phyloP scores from a whole-genome alignment of 2,329 filamentous ascomycete genomes.

The Monosporascus sp. region DNA sequence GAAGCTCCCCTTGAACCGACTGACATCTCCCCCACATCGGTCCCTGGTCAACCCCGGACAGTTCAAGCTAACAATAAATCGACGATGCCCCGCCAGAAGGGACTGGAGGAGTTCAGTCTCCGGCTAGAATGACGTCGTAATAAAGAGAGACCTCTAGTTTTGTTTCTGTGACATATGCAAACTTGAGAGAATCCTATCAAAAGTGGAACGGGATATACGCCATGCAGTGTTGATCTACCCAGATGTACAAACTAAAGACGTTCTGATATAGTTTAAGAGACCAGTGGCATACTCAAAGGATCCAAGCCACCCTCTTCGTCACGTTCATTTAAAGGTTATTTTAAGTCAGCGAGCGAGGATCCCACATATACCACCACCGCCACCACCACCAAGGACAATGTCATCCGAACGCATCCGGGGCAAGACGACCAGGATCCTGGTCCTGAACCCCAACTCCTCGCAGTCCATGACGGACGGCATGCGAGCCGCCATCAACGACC shows the following conservation, averaged over 20 bases:
- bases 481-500: constrained; percentile 39
- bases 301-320: no score
- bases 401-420: constrained; percentile 23
- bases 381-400: constrained; percentile 14
- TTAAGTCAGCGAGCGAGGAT: no score
- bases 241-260: no score
- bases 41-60: not conserved
- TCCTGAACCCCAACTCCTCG: constrained; percentile 79
- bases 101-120: not conserved
- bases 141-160: no score
- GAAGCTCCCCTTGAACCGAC: no score
- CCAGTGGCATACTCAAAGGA: no score
- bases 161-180: no score
- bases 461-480: constrained; percentile 65
- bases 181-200: no score
- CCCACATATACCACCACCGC: not conserved
- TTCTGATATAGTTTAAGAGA: no score
- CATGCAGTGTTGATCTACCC: no score
- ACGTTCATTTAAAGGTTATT: no score
- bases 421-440: constrained; percentile 48
- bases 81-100: constrained; percentile 10
- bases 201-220: no score
- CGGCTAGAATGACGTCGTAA: not conserved
- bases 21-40: not conserved
- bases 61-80: constrained; percentile 7